phyloP scores from a whole-genome alignment of 257 asterid species.

The Solanum pimpinellifolium region DNA sequence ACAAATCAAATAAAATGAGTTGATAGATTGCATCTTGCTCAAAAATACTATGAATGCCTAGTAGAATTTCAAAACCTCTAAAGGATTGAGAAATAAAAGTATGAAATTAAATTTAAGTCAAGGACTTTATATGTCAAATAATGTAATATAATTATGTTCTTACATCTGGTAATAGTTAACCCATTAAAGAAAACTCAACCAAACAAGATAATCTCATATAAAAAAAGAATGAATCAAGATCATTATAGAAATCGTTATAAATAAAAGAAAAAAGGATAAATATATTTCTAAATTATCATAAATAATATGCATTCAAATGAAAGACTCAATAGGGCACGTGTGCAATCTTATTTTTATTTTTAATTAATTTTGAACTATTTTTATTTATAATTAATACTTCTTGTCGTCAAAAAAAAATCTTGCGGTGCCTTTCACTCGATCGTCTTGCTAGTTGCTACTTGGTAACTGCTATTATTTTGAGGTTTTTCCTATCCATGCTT shows the following conservation, averaged over 20 bases:
- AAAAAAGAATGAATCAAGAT: no score
- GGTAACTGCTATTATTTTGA: background rate
- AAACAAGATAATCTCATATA: background rate
- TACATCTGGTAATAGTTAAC: no score
- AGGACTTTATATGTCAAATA: no score
- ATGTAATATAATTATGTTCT: no score
- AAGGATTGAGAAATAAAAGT: background rate
- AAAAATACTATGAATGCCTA: background rate
- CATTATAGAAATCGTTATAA: no score
- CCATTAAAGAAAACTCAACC: background rate
- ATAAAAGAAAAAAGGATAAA: no score
- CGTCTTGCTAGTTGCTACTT: background rate
- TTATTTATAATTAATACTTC: background rate
- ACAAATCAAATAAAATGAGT: background rate
- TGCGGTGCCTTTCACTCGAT: background rate
- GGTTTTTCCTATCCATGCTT: background rate
- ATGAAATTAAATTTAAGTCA: background rate
- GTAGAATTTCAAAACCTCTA: background rate
- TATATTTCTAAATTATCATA: rapidly evolving
- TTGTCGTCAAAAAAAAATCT: background rate
- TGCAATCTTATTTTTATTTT: no score
- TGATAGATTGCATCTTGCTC: background rate
- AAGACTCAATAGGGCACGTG: no score
- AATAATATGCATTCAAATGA: no score
- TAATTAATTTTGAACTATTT: no score